phyloP scores from a whole-genome alignment of 495 filamentous ascomycete genomes.

The Lichina pygmaea region DNA sequence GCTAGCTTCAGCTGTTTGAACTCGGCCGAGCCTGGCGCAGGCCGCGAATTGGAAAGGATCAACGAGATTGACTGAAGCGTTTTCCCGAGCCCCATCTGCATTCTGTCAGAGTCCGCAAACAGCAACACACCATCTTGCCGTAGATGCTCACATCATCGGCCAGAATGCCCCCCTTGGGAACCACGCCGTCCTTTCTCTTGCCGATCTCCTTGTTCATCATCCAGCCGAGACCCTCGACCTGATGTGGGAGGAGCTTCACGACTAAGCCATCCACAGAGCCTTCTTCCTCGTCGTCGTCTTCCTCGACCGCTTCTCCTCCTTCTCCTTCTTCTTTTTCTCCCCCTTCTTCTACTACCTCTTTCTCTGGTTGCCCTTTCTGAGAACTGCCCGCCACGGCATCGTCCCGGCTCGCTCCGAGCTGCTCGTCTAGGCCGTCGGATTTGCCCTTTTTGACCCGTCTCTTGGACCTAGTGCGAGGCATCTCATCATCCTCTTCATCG shows the following conservation, averaged over 20 bases:
- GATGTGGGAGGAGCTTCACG: slow-evolving; percentile 72
- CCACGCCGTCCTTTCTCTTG: slow-evolving; percentile 41
- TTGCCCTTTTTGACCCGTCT: slow-evolving; percentile 14
- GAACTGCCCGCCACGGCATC: slow-evolving; percentile 9
- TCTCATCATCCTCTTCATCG: slow-evolving; percentile 51
- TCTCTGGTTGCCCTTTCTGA: slow-evolving; percentile 7
- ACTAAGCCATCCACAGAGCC: slow-evolving; percentile 57
- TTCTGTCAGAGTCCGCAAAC: background rate
- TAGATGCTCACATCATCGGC: slow-evolving; percentile 35
- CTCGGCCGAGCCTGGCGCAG: slow-evolving; percentile 9
- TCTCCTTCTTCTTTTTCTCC: slow-evolving; percentile 21
- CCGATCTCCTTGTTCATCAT: slow-evolving; percentile 78
- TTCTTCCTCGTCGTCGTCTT: slow-evolving; percentile 37
- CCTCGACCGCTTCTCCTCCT: slow-evolving; percentile 11
- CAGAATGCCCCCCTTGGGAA: slow-evolving; percentile 66
- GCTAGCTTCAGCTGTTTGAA: slow-evolving; percentile 17
- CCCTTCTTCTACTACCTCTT: slow-evolving; percentile 28
- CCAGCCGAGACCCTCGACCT: slow-evolving; percentile 78
- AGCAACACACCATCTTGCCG: background rate
- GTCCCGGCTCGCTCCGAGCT: background rate
- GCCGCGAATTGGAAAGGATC: slow-evolving; percentile 57
- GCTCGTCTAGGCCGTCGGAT: slow-evolving; percentile 1
- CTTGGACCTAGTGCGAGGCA: slow-evolving; percentile 11
- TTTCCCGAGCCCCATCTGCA: slow-evolving; percentile 53
- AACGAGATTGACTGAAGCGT: slow-evolving; percentile 62